phyloP scores from a whole-genome alignment of 441 rosid genomes.

The Gossypium schwendimanii region DNA sequence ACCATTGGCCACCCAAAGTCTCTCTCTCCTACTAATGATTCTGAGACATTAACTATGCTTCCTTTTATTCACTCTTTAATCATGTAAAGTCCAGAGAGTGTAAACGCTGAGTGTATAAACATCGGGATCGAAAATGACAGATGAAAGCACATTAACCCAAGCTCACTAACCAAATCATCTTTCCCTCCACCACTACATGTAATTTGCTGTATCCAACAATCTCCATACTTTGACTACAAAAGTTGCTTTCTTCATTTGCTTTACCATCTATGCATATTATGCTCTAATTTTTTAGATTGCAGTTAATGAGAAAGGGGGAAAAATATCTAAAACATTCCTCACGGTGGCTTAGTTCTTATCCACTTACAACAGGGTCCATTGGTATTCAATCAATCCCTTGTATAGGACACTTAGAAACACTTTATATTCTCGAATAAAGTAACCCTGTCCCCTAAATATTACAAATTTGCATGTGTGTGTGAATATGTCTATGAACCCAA shows the following conservation, averaged over 20 bases:
- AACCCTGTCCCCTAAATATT: conserved; percentile 8
- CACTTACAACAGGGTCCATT: conserved; percentile 6
- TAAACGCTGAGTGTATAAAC: not conserved
- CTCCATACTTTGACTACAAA: not conserved
- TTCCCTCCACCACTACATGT: not conserved
- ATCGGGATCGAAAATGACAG: conserved; percentile 11
- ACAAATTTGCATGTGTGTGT: conserved; percentile 13
- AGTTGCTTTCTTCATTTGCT: not conserved
- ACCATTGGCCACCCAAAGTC: too few relatives aligned
- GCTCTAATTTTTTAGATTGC: not conserved
- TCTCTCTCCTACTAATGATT: not conserved
- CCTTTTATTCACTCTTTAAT: not conserved
- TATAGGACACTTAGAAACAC: conserved; percentile 7
- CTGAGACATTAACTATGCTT: not conserved
- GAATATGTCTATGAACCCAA: not conserved
- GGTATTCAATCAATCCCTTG: conserved; percentile 1
- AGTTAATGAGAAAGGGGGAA: not conserved
- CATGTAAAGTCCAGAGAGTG: not conserved
- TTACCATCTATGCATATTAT: not conserved
- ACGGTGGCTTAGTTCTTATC: not conserved
- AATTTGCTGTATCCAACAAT: not conserved
- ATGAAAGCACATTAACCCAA: not conserved
- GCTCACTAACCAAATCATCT: not conserved
- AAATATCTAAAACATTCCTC: not conserved
- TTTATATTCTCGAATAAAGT: conserved; percentile 12